phyloP scores from a whole-genome alignment of 75 land plant genomes.

The Isoetes taiwanensis region DNA sequence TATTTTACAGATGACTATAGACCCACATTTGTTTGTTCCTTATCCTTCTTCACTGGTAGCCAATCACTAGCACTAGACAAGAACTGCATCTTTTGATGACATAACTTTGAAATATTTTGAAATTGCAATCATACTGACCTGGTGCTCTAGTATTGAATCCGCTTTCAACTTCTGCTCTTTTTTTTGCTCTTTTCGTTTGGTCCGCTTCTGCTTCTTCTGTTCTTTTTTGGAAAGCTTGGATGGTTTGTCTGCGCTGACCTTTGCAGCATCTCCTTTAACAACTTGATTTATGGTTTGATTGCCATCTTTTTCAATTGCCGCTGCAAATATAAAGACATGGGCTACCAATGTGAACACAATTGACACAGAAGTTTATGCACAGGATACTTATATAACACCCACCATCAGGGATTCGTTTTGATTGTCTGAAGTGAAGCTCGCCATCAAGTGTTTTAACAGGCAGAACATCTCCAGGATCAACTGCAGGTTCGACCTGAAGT shows the following conservation, averaged over 20 bases:
- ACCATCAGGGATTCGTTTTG: background rate
- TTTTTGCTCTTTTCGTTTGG: conserved; percentile 34
- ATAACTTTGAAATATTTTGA: too few relatives aligned
- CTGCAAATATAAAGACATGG: background rate
- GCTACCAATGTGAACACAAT: background rate
- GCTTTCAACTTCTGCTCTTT: conserved; percentile 42
- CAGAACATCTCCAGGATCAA: conserved; percentile 65
- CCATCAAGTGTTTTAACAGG: conserved; percentile 81
- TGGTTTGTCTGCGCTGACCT: too few relatives aligned
- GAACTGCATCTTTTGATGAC: too few relatives aligned
- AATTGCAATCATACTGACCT: too few relatives aligned
- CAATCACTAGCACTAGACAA: too few relatives aligned
- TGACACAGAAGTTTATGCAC: background rate
- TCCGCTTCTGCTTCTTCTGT: conserved; percentile 39
- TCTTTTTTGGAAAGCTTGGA: conserved; percentile 71
- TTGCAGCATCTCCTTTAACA: background rate
- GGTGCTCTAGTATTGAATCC: too few relatives aligned
- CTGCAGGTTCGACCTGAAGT: conserved; percentile 10
- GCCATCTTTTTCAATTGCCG: background rate
- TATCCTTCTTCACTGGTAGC: too few relatives aligned
- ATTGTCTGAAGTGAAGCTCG: conserved; percentile 29
- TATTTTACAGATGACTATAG: too few relatives aligned
- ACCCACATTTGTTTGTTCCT: too few relatives aligned
- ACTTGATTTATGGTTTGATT: background rate
- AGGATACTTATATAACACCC: too few relatives aligned